Base-by-base conservation (phyloP, 2,329 filamentous ascomycete species). In the Didymella exigua region DNA sequence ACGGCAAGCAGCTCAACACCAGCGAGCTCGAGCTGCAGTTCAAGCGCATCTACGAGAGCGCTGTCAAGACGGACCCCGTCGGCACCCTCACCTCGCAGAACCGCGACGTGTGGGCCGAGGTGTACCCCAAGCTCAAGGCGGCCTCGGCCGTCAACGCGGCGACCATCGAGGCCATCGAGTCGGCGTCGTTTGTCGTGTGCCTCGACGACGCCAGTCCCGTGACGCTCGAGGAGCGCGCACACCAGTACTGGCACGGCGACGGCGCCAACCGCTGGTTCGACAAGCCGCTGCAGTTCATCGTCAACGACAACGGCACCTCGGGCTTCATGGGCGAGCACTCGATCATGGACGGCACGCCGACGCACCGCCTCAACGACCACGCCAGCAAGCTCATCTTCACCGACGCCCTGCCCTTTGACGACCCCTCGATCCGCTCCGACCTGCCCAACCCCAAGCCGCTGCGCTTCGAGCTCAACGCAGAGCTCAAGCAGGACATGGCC, bases 281-380 rank as follows among this genome's bases (percentile, higher is more conserved):
- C 83, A 99, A 99, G 83, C 95, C 95, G 5, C 81, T 96, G 49
- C 93, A 99, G 78, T 98, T 99, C 80, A 96, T 99, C 74, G 76
- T 99, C 79, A 97, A 96, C 77, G 93, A 99, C 75, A 99, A 99
- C 75, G 95, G 95, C 66, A 96, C 95, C 7, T 90, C 95, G 2
- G 95, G 95, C 58, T 99, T 99, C 83, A 93, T 92, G 84, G 95
- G 95, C 71, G 95, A 99, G 79, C 95, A 99, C 83, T 96, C 90
- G 69, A 98, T 99, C 95, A 99, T 99, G 96, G 95, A 99, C 74
- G 95, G 96, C 62, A 99, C 95, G 6, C 93, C 96, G 1, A 99
- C 96, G 2, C 95, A 98, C 78, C 89, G 96, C 38, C 84, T 99
- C 14, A 99, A 97, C 76, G 95, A 99, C 82, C 95, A 92, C 72